These are phyloP conservation scores for Anisodus tanguticus DNA, from an alignment of 257 asterid species.

Conservation along the genomic window DNA sequence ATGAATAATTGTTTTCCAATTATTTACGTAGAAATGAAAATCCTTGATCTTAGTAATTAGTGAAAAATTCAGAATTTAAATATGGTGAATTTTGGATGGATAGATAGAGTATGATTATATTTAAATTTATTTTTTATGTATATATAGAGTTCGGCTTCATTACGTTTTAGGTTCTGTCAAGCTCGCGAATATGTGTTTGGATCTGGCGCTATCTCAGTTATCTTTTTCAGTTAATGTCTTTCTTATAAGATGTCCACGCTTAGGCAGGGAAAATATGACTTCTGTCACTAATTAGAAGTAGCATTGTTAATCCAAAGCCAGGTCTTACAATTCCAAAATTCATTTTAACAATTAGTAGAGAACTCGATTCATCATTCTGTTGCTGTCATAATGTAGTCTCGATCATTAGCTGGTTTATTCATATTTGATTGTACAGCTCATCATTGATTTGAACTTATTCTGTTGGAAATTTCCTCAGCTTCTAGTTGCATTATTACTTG, in stretches of 20 bases:
- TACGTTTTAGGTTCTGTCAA: too few relatives aligned
- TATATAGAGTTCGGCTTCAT: too few relatives aligned
- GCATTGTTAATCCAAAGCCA: background rate
- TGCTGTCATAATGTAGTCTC: conserved; percentile 3
- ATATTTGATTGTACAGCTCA: conserved; percentile 13
- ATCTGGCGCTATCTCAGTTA: background rate
- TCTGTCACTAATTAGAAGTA: background rate
- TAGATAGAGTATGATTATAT: too few relatives aligned
- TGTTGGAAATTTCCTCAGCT: background rate
- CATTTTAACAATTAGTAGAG: background rate
- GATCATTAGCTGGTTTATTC: conserved; percentile 8
- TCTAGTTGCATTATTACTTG: conserved; percentile 14
- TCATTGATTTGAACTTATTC: conserved; percentile 25
- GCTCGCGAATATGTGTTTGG: too few relatives aligned
- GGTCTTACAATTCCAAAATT: background rate
- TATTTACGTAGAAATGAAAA: too few relatives aligned
- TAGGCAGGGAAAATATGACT: background rate
- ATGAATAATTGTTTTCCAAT: background rate
- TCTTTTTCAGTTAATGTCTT: background rate
- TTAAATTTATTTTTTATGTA: too few relatives aligned
- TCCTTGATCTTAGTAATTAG: too few relatives aligned
- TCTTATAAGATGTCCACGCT: background rate
- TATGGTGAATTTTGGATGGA: too few relatives aligned
- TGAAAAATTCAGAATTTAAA: too few relatives aligned
- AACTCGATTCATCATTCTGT: background rate